Base-by-base conservation (phyloP, 2,329 filamentous ascomycete species). In the Sclerotiophoma versabilis region DNA sequence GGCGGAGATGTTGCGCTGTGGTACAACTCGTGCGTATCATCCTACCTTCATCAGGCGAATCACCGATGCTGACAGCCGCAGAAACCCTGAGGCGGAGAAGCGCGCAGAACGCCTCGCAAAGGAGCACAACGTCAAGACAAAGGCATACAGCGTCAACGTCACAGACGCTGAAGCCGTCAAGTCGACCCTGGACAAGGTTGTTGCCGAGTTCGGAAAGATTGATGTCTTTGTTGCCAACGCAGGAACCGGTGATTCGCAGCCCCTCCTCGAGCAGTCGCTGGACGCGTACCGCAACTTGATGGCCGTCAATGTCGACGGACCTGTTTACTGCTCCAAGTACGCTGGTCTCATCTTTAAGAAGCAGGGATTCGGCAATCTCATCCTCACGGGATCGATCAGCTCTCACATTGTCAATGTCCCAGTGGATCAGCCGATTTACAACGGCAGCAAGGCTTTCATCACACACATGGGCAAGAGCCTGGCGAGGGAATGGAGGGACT, bases 331-430 rank as follows among this genome's bases (percentile, higher is more conserved):
- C 53, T 75, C 77, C 36, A 78, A 78, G 51, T 76, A 71, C 54
- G 75, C 72, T 0, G 77, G 77, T 19, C 63, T 66, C 6, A 64
- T 77, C 0, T 80, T 79, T 71, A 76, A 77, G 54, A 62, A 65
- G 22, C 76, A 79, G 42, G 75, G 76, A 3, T 76, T 72, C 12
- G 86, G 86, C 25, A 84, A 81, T 58, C 80, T 88, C 63, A 82
- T 89, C 72, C 85, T 88, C 65, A 89, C 86, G 2, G 80, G 84
- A 2, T 82, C 79, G 49, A 88, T 93, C 86, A 44, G 39, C 26
- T 33, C 30, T 23, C 85, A 85, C 74, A 86, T 93, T 60, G 90
- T 92, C 80, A 93, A 93, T 81, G 92, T 89, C 76, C 90, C 86
- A 3, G 83, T 87, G 63, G 84, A 87, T 69, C 86, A 88, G 49